phyloP scores from a whole-genome alignment of 2,329 filamentous ascomycete genomes.

The Fusarium floridanum region DNA sequence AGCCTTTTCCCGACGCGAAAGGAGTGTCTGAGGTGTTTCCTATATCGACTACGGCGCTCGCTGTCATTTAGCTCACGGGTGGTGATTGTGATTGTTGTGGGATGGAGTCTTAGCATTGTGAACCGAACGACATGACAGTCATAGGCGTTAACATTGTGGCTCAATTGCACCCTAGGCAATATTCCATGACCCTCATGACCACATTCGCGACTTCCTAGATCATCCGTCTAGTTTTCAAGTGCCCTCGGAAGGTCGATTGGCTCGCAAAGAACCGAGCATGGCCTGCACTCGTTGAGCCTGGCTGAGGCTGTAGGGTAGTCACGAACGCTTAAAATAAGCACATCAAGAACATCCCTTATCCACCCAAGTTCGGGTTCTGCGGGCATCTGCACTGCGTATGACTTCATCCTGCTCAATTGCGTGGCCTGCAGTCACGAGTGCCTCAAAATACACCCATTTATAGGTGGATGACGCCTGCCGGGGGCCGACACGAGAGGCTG shows the following conservation, averaged over 20 bases:
- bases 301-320: not conserved
- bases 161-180: too few species aligned
- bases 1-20: not conserved
- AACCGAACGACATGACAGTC: not conserved
- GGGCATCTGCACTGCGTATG: not conserved
- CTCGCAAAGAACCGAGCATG: not conserved
- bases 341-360: not conserved
- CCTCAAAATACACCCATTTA: not conserved
- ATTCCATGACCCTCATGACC: not conserved
- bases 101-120: constrained; percentile 39
- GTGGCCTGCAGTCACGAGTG: constrained; percentile 11
- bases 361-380: not conserved
- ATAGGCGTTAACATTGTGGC: too few species aligned
- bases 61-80: constrained; percentile 35
- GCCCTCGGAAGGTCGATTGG: not conserved
- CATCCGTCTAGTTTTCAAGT: not conserved
- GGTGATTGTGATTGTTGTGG: constrained; percentile 35
- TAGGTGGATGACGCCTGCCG: not conserved
- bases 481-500: constrained; percentile 27
- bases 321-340: not conserved
- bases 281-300: not conserved
- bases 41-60: constrained; percentile 39
- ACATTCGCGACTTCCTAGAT: not conserved
- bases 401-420: constrained; percentile 2
- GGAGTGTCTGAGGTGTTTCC: constrained; percentile 22